Conservation (phyloP, 352 stramenopile species). For the Globisporangium paroecandrum region DNA sequence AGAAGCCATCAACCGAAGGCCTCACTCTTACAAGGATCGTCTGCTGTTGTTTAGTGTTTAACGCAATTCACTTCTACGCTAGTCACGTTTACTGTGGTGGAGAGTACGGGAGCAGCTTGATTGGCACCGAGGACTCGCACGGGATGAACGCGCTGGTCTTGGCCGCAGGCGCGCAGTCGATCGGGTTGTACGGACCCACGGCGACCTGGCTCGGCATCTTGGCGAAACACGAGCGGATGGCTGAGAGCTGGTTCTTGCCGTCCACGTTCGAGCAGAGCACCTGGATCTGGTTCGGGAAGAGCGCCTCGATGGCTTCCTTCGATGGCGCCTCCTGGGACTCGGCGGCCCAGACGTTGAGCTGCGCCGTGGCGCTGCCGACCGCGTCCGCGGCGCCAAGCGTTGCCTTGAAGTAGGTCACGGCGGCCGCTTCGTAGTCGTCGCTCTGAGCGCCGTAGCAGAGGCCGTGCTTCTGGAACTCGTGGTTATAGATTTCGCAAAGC, state of each 20-base stretch:
- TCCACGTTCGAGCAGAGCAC: conserved; percentile 62
- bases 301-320: conserved; percentile 12
- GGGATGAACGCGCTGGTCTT: conserved; percentile 43
- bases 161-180: conserved; percentile 39
- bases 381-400: conserved; percentile 24
- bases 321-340: not conserved
- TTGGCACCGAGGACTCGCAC: conserved; percentile 36
- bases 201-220: conserved; percentile 35
- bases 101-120: conserved; percentile 43
- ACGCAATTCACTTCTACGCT: not conserved
- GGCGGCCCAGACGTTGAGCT: conserved; percentile 22
- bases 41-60: not conserved
- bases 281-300: conserved; percentile 61
- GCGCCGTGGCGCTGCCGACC: conserved; percentile 10
- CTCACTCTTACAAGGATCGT: not conserved
- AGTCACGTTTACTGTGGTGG: conserved; percentile 17
- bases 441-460: conserved; percentile 61
- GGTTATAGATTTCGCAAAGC: conserved; percentile 81
- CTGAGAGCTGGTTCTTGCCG: conserved; percentile 57
- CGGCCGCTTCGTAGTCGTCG: conserved; percentile 14
- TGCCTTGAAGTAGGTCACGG: conserved; percentile 19
- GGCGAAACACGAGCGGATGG: conserved; percentile 63
- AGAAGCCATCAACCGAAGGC: not conserved
- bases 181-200: conserved; percentile 38
- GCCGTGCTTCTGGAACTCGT: conserved; percentile 88